Percentiles rank a stretch among this genome's conserved stretches.
These are phyloP conservation scores for Hermanozyma aechmeae DNA, from an alignment of 805 yeast genomes.

Conservation along the genomic window DNA sequence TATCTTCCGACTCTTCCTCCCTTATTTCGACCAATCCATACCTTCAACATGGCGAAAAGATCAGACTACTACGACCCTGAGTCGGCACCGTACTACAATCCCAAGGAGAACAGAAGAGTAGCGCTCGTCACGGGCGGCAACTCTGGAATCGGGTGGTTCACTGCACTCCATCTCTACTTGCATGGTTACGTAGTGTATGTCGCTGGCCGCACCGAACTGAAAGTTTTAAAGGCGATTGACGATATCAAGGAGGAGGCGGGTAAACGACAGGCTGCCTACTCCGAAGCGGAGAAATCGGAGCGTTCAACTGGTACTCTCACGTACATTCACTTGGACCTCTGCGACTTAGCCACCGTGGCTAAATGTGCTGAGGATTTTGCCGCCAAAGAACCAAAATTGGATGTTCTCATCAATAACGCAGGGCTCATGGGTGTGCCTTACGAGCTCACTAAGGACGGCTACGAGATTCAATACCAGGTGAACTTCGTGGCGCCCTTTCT, in stretches of 20 bases:
- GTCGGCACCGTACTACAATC: constrained; percentile 20
- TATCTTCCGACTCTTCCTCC: too few relatives aligned
- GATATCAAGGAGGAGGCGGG: constrained; percentile 25
- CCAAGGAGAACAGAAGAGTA: constrained; percentile 15
- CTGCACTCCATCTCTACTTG: constrained; percentile 27
- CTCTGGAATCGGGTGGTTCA: constrained; percentile 33
- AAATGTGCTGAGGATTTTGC: constrained; percentile 17
- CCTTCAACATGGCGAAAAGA: too few relatives aligned
- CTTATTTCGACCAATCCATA: too few relatives aligned
- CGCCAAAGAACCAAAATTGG: constrained; percentile 16
- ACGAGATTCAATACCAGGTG: constrained; percentile 33
- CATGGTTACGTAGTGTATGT: constrained; percentile 31
- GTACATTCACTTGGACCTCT: constrained; percentile 13
- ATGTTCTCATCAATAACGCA: constrained; percentile 30
- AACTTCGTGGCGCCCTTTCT: constrained; percentile 27
- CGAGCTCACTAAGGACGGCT: constrained; percentile 24
- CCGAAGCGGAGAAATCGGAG: too few relatives aligned
- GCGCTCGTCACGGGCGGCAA: constrained; percentile 32
- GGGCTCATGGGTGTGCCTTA: constrained; percentile 33
- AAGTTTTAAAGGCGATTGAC: constrained; percentile 22
- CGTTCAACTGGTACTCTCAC: not conserved
- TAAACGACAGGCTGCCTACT: too few relatives aligned
- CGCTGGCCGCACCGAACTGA: constrained; percentile 25
- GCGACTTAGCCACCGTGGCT: constrained; percentile 17
- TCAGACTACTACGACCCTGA: constrained; percentile 20